Evolutionary conservation across 2,329 filamentous ascomycete genomes (phyloP).

Genomic region (Pezicula neosporulosa): DNA sequence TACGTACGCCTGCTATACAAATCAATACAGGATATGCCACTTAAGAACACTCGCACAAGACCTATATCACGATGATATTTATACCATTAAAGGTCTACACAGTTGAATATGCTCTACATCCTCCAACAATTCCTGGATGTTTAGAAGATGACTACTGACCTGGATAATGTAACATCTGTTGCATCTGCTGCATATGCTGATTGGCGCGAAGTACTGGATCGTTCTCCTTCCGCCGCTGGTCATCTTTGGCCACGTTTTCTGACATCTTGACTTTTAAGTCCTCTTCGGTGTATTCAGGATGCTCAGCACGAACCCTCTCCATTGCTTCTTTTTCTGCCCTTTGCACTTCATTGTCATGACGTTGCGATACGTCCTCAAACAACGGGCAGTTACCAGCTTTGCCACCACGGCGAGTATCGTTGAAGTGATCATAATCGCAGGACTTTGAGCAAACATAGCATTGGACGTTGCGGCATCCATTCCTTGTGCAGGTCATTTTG

Average conservation of each 20-base stretch:
- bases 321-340: slow-evolving; percentile 57
- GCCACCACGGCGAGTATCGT: slow-evolving; percentile 45
- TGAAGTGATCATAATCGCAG: slow-evolving; percentile 67
- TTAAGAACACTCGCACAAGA: too few species aligned
- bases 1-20: too few species aligned
- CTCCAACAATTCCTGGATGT: too few species aligned
- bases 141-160: background rate
- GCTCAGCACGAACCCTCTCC: slow-evolving; percentile 49
- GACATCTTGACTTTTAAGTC: slow-evolving; percentile 58
- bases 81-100: too few species aligned
- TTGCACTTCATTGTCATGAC: slow-evolving; percentile 61
- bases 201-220: background rate
- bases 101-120: too few species aligned
- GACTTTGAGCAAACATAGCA: slow-evolving; percentile 72
- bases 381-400: slow-evolving; percentile 59
- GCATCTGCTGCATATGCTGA: background rate
- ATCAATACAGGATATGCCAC: too few species aligned
- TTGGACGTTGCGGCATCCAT: slow-evolving; percentile 47
- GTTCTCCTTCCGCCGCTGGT: slow-evolving; percentile 22
- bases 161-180: background rate
- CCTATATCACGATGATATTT: too few species aligned
- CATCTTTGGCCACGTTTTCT: slow-evolving; percentile 44
- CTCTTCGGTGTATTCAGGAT: slow-evolving; percentile 58
- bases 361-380: slow-evolving; percentile 57
- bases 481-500: slow-evolving; percentile 70